These are phyloP conservation scores for Claviceps sorghi DNA, from an alignment of 2,329 filamentous ascomycete genomes.

Conservation along the genomic window DNA sequence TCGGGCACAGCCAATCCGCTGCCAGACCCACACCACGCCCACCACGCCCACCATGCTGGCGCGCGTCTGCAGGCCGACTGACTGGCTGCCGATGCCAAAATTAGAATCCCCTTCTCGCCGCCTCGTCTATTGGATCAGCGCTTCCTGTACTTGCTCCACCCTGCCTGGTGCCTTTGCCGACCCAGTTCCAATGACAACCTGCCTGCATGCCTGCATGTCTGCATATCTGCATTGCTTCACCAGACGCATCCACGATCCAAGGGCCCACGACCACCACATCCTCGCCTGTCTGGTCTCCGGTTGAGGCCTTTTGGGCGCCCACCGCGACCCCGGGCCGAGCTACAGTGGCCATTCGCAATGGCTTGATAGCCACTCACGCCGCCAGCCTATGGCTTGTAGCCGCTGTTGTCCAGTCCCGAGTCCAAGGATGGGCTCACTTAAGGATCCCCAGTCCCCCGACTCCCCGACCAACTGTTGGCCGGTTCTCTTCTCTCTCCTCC, in stretches of 20 bases:
- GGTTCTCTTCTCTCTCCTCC: constrained; percentile 20
- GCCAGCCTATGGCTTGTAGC: constrained; percentile 14
- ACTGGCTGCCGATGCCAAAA: constrained; percentile 16
- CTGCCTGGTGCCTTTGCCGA: no score
- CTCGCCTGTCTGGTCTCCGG: background rate
- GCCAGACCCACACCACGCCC: background rate
- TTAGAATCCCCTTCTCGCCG: constrained; percentile 15
- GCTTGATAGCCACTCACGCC: constrained; percentile 13
- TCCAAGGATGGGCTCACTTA: constrained; percentile 10
- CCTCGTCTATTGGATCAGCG: constrained; percentile 18
- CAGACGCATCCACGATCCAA: background rate
- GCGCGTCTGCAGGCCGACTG: constrained; percentile 22
- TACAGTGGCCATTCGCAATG: constrained; percentile 6
- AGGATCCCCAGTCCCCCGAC: constrained; percentile 11
- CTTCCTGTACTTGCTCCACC: no score
- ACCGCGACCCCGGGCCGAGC: constrained; percentile 5
- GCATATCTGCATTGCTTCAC: background rate
- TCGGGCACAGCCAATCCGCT: constrained; percentile 11
- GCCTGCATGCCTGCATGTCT: no score
- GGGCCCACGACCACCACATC: constrained; percentile 1
- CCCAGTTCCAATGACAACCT: no score
- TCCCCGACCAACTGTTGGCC: constrained; percentile 13
- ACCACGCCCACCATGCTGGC: constrained; percentile 17
- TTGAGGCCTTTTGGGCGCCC: background rate
- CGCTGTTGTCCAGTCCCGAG: constrained; percentile 10